These are phyloP conservation scores for Rhazya stricta DNA, from an alignment of 257 asterid genomes.

Conservation along the genomic window DNA sequence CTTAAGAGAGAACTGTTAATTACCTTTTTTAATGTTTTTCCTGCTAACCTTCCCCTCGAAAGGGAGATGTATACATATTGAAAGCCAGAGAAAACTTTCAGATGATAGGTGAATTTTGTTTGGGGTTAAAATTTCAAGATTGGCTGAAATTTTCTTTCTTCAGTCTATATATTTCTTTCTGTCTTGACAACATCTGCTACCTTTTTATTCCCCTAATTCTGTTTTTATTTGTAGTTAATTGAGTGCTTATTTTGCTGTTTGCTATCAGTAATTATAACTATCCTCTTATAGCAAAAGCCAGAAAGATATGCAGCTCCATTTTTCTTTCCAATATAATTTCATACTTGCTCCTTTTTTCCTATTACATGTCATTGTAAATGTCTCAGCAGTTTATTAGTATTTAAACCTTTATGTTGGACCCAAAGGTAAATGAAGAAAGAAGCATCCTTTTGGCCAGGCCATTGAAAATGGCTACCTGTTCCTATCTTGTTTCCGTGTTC, in stretches of 20 bases:
- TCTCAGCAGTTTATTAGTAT: not conserved
- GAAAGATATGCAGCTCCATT: not conserved
- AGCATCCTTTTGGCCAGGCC: not conserved
- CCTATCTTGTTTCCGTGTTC: not conserved
- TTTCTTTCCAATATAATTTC: not conserved
- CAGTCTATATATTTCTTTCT: constrained; percentile 3
- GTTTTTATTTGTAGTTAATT: not conserved
- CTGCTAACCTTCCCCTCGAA: not conserved
- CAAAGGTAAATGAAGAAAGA: not conserved
- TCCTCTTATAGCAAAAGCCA: not conserved
- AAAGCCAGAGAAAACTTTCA: not conserved
- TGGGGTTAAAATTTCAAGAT: not conserved
- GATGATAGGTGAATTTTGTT: not conserved
- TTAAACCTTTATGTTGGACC: not conserved
- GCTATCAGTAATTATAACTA: not conserved
- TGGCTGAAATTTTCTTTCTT: constrained; percentile 1
- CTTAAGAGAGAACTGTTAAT: not conserved
- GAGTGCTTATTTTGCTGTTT: not conserved
- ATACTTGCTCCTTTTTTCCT: not conserved
- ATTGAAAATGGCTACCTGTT: too few relatives aligned
- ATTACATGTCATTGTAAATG: not conserved
- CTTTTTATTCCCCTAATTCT: not conserved
- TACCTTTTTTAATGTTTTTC: not conserved
- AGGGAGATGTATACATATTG: too few relatives aligned
- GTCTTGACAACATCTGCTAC: not conserved